Base-by-base conservation (phyloP, 1,284 basidiomycete species). In the Pseudozyma pruni region DNA sequence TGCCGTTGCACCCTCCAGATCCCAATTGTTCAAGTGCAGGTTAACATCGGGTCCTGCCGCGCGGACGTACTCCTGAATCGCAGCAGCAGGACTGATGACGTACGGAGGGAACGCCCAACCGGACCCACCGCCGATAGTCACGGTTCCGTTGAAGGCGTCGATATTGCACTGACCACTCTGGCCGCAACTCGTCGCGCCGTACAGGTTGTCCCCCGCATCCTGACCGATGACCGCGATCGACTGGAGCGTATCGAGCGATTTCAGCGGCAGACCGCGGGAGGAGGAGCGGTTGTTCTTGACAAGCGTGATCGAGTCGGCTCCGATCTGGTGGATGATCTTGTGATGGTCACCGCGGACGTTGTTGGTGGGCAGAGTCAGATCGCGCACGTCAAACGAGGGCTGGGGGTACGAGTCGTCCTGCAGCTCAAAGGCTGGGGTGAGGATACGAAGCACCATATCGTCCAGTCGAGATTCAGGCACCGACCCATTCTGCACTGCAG, bases 401-500 rank as follows among this genome's bases (percentile, higher is more conserved):
- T 53, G 19, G 3, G 72, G 61, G 33, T 68, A 73, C 13, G 51
- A 25, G 4, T 67, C 40, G 44, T 61, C 57, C 19, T 70, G 68
- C n/a, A 72, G 35, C 44, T 72, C 63, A 35, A 76, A 75, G 29
- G 68, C 79, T 2, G 78, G 69, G 1, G 77, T 71, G 6, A 83
- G 64, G 32, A 79, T 56, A 8, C 82, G 75, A 5, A 67, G 53
- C 17, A 78, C 74, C 71, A 79, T 79, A 61, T 90, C 87, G 32
- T 64, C 38, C 50, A 54, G 46, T 23, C 91, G 87, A 0, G 84
- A 72, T 64, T 86, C 85, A 0, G 88, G 84, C 43, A 93, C 89
- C 0, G 87, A 88, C 17, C 89, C 89, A 63, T 90, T 88, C 40
- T 86, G 80, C 16, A 93, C 89, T 40, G 86, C 89, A 9, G 84